Base-by-base conservation (phyloP, 2,329 filamentous ascomycete species). In the Neonectria faginata region DNA sequence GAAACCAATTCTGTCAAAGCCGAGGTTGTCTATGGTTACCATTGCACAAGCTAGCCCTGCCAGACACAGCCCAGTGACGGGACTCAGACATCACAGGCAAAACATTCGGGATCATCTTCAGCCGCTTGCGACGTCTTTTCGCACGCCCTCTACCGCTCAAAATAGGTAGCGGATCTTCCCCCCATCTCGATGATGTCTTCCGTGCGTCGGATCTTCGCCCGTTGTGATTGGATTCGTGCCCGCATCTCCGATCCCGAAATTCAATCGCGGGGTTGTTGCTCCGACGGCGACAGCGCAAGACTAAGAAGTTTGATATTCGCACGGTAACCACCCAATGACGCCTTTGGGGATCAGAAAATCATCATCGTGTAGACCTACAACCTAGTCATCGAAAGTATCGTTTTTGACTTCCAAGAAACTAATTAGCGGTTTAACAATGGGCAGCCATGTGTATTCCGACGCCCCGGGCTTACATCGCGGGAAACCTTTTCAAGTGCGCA, bases 241-340 rank as follows among this genome's bases (percentile, higher is more conserved):
- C n/a, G 11, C 14, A 22, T 22, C 39, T 41, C 36, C 27, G 57
- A 33, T 31, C 36, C 33, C 42, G n/a, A 33, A 50, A 25, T 52
- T 29, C 25, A 57, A 60, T 52, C 59, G 59, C 50, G 55, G 56
- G 56, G 56, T 50, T 64, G 44, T 47, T 58, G 42, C 56, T 56
- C 56, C 50, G 57, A 25, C 31, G 31, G 51, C 31, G 31, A 41
- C 56, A 39, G 27, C 20, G 27, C 16, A 52, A 44, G 57, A 47
- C 18, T 3, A 11, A n/a, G 12, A 36, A 16, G 36, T 8, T 39
- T 18, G 31, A 31, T 25, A 54, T 31, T 54, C 41, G 47, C 47
- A 33, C 39, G 25, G 55, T 42, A 36, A 50, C 22, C 20, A 27
- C 36, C 12, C n/a, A n/a, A 22, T 45, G 20, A 20, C 20, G 20